Percentiles rank a stretch among this genome's conserved stretches.
Evolutionary conservation across 495 filamentous ascomycete genomes (phyloP).

Genomic region (Aspergillus sparsus): DNA sequence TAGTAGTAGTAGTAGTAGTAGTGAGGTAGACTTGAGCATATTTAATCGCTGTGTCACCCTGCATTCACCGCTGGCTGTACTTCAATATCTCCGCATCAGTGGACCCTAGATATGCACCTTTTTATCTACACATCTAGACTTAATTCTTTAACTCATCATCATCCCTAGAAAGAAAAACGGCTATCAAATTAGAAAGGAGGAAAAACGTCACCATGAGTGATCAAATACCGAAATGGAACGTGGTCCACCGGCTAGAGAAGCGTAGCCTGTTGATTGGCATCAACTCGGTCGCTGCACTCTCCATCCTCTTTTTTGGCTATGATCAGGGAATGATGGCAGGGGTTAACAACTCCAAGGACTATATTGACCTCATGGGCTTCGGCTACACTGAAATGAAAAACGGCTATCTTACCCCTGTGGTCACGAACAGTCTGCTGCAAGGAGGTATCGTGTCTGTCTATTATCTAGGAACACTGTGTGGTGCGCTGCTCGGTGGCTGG

Average conservation of each 20-base stretch:
- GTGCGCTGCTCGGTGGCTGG: slow-evolving; percentile 61
- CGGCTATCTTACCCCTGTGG: slow-evolving; percentile 49
- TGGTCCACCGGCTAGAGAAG: slow-evolving; percentile 64
- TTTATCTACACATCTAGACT: not conserved
- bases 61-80: not conserved
- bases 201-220: slow-evolving; percentile 39
- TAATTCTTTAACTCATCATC: too few relatives aligned
- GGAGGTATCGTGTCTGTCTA: slow-evolving; percentile 71
- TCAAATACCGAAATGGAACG: slow-evolving; percentile 55
- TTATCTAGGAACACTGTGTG: slow-evolving; percentile 67
- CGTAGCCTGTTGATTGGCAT: slow-evolving; percentile 61
- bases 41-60: slow-evolving; percentile 14
- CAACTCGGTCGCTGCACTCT: slow-evolving; percentile 63
- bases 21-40: not conserved
- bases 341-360: slow-evolving; percentile 66
- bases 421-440: slow-evolving; percentile 63
- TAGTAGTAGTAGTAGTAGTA: too few relatives aligned
- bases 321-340: slow-evolving; percentile 77
- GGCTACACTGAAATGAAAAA: slow-evolving; percentile 56
- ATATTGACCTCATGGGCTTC: slow-evolving; percentile 66
- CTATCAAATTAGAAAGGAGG: not conserved
- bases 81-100: too few relatives aligned
- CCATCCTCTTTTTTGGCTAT: slow-evolving; percentile 64
- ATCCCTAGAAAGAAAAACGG: too few relatives aligned
- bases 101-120: not conserved